Conservation (phyloP, 352 stramenopile genomes). For the Globisporangium lucens region DNA sequence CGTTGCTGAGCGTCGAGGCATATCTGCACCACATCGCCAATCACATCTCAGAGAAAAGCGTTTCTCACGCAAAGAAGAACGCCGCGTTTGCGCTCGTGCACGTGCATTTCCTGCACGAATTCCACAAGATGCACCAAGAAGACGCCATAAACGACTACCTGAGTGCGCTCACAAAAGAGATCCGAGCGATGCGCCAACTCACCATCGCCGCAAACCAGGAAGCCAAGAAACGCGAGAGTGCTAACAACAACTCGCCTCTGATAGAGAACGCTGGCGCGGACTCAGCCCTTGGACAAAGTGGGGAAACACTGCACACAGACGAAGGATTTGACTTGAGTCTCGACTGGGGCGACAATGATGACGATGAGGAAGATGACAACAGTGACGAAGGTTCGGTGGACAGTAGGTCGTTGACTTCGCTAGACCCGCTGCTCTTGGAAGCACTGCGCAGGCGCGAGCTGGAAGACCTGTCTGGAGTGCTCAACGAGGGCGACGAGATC, state of each 20-base stretch:
- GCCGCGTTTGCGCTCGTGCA: conserved; percentile 39
- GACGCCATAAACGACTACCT: conserved; percentile 57
- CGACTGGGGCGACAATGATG: conserved; percentile 19
- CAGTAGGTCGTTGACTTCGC: background rate
- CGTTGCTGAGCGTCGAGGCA: conserved; percentile 40
- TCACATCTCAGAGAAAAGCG: conserved; percentile 29
- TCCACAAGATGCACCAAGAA: conserved; percentile 54
- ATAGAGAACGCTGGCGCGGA: background rate
- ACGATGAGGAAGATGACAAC: background rate
- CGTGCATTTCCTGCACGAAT: conserved; percentile 49
- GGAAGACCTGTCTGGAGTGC: conserved; percentile 20
- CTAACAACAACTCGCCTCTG: background rate
- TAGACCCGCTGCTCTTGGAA: conserved; percentile 17
- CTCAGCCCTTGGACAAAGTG: background rate
- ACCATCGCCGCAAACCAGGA: background rate
- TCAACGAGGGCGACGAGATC: conserved; percentile 64
- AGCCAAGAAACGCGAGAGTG: background rate
- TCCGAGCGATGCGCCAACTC: background rate
- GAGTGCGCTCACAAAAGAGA: conserved; percentile 18
- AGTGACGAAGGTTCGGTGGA: background rate
- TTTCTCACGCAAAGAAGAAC: conserved; percentile 29
- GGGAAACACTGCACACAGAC: background rate
- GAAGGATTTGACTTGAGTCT: conserved; percentile 17
- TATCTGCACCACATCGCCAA: conserved; percentile 55
- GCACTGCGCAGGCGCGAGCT: conserved; percentile 16